These are phyloP conservation scores for Hypomyces rosellus DNA, from an alignment of 2,329 filamentous ascomycete species.

Conservation along the genomic window DNA sequence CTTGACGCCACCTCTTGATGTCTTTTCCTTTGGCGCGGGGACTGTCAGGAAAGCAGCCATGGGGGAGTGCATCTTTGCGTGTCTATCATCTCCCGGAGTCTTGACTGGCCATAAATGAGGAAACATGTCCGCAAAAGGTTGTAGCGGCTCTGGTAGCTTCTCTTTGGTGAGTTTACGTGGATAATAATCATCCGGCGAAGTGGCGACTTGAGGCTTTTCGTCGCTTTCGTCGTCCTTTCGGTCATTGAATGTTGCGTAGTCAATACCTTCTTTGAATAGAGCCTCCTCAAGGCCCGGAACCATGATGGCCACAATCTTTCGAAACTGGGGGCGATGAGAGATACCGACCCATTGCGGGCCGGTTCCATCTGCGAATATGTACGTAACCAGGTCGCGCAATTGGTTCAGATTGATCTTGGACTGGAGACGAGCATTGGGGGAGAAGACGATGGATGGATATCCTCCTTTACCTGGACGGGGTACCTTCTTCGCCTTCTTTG, in stretches of 20 bases:
- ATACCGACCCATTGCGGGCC: conserved; percentile 61
- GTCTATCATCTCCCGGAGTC: conserved; percentile 78
- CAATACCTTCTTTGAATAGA: conserved; percentile 67
- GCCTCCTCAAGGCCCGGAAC: conserved; percentile 84
- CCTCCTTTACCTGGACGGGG: conserved; percentile 49
- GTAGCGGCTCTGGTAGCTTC: conserved; percentile 46
- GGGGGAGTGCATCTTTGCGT: conserved; percentile 78
- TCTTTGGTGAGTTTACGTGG: conserved; percentile 47
- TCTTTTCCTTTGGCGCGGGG: conserved; percentile 62
- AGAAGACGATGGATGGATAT: conserved; percentile 56
- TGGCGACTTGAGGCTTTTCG: conserved; percentile 27
- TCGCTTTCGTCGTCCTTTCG: conserved; percentile 21
- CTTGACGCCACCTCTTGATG: conserved; percentile 49
- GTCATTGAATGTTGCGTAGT: conserved; percentile 43
- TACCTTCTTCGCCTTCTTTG: conserved; percentile 56
- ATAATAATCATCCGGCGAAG: conserved; percentile 54
- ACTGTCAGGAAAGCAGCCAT: conserved; percentile 76
- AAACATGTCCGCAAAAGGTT: conserved; percentile 75
- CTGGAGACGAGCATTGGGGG: conserved; percentile 51
- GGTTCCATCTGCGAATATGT: conserved; percentile 59
- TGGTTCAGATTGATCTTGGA: conserved; percentile 57
- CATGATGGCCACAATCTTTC: conserved; percentile 84
- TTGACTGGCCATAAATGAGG: conserved; percentile 83
- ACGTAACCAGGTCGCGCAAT: conserved; percentile 57
- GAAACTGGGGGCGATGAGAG: conserved; percentile 55